phyloP scores from a whole-genome alignment of 345 rosid genomes.

The Acer yangbiense region DNA sequence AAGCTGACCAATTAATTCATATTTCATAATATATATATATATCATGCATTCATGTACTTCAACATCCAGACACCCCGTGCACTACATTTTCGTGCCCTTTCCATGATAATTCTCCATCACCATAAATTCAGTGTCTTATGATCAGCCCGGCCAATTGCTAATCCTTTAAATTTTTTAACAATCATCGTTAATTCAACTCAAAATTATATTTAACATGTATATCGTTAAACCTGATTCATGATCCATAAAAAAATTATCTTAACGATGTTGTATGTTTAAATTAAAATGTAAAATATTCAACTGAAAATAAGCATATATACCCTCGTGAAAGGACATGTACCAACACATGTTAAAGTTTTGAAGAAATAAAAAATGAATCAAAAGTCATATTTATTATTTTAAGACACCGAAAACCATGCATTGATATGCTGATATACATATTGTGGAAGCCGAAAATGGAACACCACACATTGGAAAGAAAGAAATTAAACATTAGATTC shows the following conservation, averaged over 20 bases:
- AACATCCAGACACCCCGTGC: conserved; percentile 12
- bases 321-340: no score
- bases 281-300: no score
- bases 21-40: no score
- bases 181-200: background rate
- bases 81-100: background rate
- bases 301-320: no score
- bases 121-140: background rate
- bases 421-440: no score
- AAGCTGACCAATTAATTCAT: conserved; percentile 17
- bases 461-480: conserved; percentile 18
- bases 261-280: no score
- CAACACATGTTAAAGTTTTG: no score
- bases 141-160: background rate
- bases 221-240: no score
- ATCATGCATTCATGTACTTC: background rate
- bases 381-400: no score
- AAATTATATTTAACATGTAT: no score
- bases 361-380: no score
- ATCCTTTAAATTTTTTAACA: background rate
- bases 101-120: background rate
- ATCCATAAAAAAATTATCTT: no score
- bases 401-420: background rate
- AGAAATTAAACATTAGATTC: conserved; percentile 5
- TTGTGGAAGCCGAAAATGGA: background rate